Evolutionary conservation across 148 eudicot genomes (phyloP).

Genomic region (Dysphania ambrosioides): DNA sequence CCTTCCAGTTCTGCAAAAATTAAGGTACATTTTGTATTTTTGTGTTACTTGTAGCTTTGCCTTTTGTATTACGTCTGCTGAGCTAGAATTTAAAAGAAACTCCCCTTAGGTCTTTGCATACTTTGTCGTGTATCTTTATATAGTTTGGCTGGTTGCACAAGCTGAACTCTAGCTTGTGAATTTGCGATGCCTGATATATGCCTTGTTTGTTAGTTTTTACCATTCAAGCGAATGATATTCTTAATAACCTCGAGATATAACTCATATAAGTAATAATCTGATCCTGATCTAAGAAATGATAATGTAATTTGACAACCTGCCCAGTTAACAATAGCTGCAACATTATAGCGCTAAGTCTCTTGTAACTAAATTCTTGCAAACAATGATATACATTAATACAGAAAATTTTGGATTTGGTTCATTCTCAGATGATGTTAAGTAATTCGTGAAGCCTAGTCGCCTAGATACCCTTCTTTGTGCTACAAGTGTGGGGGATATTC

Average conservation of each 20-base stretch:
- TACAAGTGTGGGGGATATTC: neutral
- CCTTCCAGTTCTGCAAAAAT: slow-evolving; percentile 81
- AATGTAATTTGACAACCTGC: neutral
- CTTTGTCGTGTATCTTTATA: neutral
- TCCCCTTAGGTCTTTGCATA: neutral
- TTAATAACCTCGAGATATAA: neutral
- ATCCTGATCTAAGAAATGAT: neutral
- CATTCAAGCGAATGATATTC: too few species aligned
- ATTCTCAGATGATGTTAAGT: neutral
- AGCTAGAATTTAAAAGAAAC: neutral
- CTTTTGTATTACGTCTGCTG: neutral
- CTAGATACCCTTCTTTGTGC: neutral
- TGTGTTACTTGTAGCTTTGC: slow-evolving; percentile 11
- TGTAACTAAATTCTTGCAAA: too few species aligned
- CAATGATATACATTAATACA: too few species aligned
- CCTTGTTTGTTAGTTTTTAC: too few species aligned
- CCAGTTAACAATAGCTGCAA: neutral
- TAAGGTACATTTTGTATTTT: slow-evolving; percentile 47
- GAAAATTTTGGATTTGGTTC: neutral
- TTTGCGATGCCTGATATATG: neutral
- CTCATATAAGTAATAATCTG: neutral
- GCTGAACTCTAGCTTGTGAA: neutral
- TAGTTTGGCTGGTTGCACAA: neutral
- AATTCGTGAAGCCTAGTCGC: neutral
- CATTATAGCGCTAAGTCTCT: neutral